Base-by-base conservation (phyloP, 371 early-diverging fungal genomes). In the Encephalitozoon intestinalis region DNA sequence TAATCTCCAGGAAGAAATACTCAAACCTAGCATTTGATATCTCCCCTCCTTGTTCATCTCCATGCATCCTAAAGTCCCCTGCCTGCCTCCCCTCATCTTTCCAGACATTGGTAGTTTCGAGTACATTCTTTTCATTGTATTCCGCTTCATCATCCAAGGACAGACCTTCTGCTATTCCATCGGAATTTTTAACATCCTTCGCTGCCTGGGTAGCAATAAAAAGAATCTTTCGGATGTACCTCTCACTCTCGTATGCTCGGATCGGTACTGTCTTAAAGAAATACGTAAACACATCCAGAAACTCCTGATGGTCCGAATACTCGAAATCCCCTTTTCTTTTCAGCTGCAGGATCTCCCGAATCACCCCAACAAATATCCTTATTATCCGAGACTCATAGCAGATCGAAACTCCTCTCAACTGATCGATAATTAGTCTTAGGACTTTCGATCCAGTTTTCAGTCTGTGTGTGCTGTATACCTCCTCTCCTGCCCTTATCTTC, bases 261-360 rank as follows among this genome's bases (percentile, higher is more conserved):
- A 58, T 58, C 15, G 58, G 58, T 1, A 58, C 58, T 5, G 58
- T 58, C n/a, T 34, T 21, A 28, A 58, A 58, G 37, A 58, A 58
- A 21, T 58, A 21, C 28, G 5, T 58, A 37, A 58, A 58, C 0
- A 58, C 58, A 58, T 58, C 58, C 11, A 58, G 58, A 34, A 58
- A 58, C 21, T 58, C 58, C 58, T 58, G 58, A 34, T 58, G 58
- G 21, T 58, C 58, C 30, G 58, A 58, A 18, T 58, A 58, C 31
- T 58, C 58, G 18, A 58, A 58, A 15, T 34, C 6, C 6, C 58
- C 58, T 3, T 34, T 34, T 9, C 18, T 58, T 34, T 58, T 58
- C 58, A 58, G 58, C n/a, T 6, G 34, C 37, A 58, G 37, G 30
- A 58, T 58, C 58, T 58, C 37, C 34, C 34, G 12, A 18, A 58